Conservation (phyloP, 2,329 filamentous ascomycete species). For the Talaromyces albobiverticillius region DNA sequence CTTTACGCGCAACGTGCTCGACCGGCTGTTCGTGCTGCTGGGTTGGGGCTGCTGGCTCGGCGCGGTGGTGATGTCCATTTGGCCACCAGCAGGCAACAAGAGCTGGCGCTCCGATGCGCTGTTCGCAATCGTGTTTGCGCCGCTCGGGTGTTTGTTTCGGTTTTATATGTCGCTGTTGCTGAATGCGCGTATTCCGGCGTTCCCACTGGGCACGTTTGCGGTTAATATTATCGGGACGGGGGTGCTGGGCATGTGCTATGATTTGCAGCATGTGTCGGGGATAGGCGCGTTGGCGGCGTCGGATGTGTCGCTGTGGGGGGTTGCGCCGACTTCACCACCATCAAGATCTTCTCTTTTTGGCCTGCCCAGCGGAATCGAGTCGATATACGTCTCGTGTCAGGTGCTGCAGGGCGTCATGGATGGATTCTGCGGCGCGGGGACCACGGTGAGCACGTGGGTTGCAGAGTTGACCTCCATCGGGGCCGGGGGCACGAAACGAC, state of each 20-base stretch:
- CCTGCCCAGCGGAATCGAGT: slow-evolving; percentile 39
- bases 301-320: slow-evolving; percentile 1
- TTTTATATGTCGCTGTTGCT: slow-evolving; percentile 70
- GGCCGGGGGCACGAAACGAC: slow-evolving; percentile 31
- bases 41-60: slow-evolving; percentile 75
- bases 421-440: slow-evolving; percentile 66
- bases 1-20: slow-evolving; percentile 40
- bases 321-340: slow-evolving; percentile 33
- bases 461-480: slow-evolving; percentile 55
- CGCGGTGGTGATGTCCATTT: slow-evolving; percentile 67
- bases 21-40: slow-evolving; percentile 46
- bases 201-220: slow-evolving; percentile 81
- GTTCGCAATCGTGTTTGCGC: slow-evolving; percentile 79
- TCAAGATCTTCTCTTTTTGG: slow-evolving; percentile 2
- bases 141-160: slow-evolving; percentile 70
- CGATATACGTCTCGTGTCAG: slow-evolving; percentile 66
- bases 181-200: slow-evolving; percentile 64
- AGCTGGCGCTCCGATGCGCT: slow-evolving; percentile 72
- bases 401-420: slow-evolving; percentile 65
- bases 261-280: slow-evolving; percentile 66
- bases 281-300: slow-evolving; percentile 39
- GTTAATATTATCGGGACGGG: slow-evolving; percentile 77
- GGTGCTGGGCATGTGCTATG: slow-evolving; percentile 72
- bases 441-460: slow-evolving; percentile 67
- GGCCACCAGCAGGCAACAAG: slow-evolving; percentile 66